Conservation (phyloP, 805 yeast species). For the Starmerella vitae region DNA sequence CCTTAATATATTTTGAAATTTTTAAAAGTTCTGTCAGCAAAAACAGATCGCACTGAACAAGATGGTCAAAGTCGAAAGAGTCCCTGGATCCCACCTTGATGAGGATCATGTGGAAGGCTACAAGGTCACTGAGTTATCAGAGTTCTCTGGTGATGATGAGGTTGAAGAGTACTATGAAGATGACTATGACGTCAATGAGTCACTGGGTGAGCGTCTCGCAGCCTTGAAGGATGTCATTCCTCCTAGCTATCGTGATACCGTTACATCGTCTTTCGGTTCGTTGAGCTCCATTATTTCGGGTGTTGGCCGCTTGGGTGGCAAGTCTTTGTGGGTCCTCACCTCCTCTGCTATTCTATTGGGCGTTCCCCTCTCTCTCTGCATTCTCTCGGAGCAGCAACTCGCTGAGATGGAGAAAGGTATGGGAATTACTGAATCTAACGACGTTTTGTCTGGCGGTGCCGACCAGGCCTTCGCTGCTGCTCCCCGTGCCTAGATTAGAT, state of each 20-base stretch:
- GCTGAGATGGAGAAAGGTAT: constrained; percentile 89
- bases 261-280: constrained; percentile 28
- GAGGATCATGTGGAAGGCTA: constrained; percentile 28
- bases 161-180: constrained; percentile 45
- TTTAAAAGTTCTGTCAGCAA: not conserved
- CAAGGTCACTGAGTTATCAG: constrained; percentile 30
- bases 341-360: constrained; percentile 77
- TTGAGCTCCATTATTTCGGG: constrained; percentile 31
- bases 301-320: constrained; percentile 51
- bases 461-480: constrained; percentile 27
- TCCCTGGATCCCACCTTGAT: constrained; percentile 40
- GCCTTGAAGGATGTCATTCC: constrained; percentile 89
- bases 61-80: constrained; percentile 68
- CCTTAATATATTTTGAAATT: no score
- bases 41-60: constrained; percentile 8
- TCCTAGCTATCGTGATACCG: constrained; percentile 59
- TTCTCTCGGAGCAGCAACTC: constrained; percentile 84
- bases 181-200: constrained; percentile 65
- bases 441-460: constrained; percentile 28
- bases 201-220: constrained; percentile 69
- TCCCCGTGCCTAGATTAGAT: constrained; percentile 8
- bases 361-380: constrained; percentile 81
- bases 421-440: constrained; percentile 23
- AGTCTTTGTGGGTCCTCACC: constrained; percentile 70
- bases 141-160: constrained; percentile 28